A percentile compares a stretch with the other conserved stretches of the same genome.
phyloP scores from a whole-genome alignment of 176 grass and related monocot genomes.

The Rhynchospora tenuis region DNA sequence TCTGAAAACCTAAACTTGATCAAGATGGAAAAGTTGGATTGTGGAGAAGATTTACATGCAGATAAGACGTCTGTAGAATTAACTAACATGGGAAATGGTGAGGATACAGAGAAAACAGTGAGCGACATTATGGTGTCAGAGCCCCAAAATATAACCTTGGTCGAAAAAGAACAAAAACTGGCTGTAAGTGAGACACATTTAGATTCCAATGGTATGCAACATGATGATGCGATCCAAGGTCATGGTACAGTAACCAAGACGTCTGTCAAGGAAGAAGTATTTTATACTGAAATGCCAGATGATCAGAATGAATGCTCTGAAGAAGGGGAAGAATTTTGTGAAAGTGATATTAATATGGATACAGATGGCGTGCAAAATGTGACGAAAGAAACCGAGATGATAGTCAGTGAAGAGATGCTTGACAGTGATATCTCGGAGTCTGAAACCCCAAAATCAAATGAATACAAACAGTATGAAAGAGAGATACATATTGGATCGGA shows the following conservation, averaged over 20 bases:
- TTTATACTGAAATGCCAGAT: neutral
- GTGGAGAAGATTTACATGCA: constrained; percentile 27
- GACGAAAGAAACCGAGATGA: neutral
- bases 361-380: neutral
- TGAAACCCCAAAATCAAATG: constrained; percentile 5
- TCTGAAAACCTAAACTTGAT: neutral
- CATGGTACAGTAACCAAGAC: neutral
- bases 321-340: constrained; percentile 8
- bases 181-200: neutral
- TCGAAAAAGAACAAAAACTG: neutral
- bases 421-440: neutral
- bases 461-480: neutral
- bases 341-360: neutral
- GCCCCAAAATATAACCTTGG: neutral
- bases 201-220: constrained; percentile 8
- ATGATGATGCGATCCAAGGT: constrained; percentile 8
- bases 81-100: neutral
- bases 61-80: neutral
- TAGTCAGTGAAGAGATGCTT: neutral
- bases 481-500: neutral
- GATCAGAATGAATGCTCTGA: neutral
- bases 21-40: neutral
- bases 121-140: neutral
- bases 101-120: constrained; percentile 3
- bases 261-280: neutral